phyloP scores from a whole-genome alignment of 805 yeast genomes.

The Monosporozyma solicola region DNA sequence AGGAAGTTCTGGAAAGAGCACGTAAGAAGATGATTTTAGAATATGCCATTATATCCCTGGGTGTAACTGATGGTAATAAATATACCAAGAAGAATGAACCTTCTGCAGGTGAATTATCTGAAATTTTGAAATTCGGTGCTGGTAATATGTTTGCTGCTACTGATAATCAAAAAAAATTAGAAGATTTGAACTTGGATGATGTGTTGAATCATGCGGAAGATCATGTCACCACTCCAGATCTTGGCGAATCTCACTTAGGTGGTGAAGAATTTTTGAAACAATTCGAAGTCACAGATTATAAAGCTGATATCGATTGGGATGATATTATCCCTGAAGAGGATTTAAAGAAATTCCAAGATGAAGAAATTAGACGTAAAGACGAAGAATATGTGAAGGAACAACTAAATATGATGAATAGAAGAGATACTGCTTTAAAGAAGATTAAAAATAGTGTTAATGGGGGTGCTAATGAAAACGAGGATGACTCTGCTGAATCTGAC shows the following conservation, averaged over 20 bases:
- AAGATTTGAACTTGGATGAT: slow-evolving; percentile 90
- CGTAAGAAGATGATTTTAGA: slow-evolving; percentile 97
- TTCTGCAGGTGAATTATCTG: slow-evolving; percentile 72
- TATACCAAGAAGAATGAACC: slow-evolving; percentile 59
- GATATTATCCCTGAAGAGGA: slow-evolving; percentile 97
- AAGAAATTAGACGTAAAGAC: slow-evolving; percentile 77
- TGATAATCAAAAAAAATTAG: slow-evolving; percentile 92
- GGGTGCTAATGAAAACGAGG: slow-evolving; percentile 32
- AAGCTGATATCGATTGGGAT: slow-evolving; percentile 98
- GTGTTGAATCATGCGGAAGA: slow-evolving; percentile 96
- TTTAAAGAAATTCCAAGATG: slow-evolving; percentile 77
- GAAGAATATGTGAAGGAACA: slow-evolving; percentile 84
- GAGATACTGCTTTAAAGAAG: slow-evolving; percentile 63
- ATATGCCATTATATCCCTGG: slow-evolving; percentile 92
- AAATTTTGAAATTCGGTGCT: slow-evolving; percentile 95
- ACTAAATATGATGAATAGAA: slow-evolving; percentile 74
- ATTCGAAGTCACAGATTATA: slow-evolving; percentile 96
- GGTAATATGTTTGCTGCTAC: slow-evolving; percentile 95
- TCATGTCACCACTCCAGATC: slow-evolving; percentile 89
- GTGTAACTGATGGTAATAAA: slow-evolving; percentile 69
- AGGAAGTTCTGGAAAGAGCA: slow-evolving; percentile 92
- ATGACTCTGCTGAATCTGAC: slow-evolving; percentile 22
- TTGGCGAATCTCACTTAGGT: slow-evolving; percentile 96
- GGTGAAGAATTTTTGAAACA: slow-evolving; percentile 96
- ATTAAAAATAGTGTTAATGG: slow-evolving; percentile 38